Conservation (phyloP, 805 yeast species). For the Kazachstania viticola region DNA sequence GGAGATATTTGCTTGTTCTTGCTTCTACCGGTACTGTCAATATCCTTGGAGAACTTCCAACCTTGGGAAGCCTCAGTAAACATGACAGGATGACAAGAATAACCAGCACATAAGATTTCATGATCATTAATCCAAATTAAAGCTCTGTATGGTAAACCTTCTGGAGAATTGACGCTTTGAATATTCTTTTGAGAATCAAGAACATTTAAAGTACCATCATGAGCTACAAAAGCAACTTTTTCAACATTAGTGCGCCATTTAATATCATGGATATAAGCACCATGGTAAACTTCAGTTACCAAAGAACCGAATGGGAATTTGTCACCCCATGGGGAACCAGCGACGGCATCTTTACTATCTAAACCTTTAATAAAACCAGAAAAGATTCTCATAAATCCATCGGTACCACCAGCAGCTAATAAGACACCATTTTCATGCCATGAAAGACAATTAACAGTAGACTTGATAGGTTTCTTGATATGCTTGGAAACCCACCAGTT, state of each 20-base stretch:
- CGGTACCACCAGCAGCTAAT: slow-evolving; percentile 84
- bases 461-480: slow-evolving; percentile 85
- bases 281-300: slow-evolving; percentile 34
- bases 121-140: slow-evolving; percentile 56
- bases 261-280: slow-evolving; percentile 89
- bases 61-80: slow-evolving; percentile 67
- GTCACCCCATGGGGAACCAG: slow-evolving; percentile 81
- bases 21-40: slow-evolving; percentile 36
- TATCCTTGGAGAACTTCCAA: slow-evolving; percentile 41
- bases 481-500: slow-evolving; percentile 99
- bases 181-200: slow-evolving; percentile 42
- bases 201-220: slow-evolving; percentile 74
- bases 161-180: slow-evolving; percentile 19
- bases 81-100: slow-evolving; percentile 80
- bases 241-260: slow-evolving; percentile 73
- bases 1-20: slow-evolving; percentile 1
- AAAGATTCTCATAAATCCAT: slow-evolving; percentile 83
- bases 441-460: slow-evolving; percentile 69
- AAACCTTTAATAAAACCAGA: slow-evolving; percentile 82
- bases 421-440: slow-evolving; percentile 94
- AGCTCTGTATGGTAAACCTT: slow-evolving; percentile 67
- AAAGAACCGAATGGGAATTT: slow-evolving; percentile 89
- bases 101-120: slow-evolving; percentile 79
- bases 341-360: slow-evolving; percentile 45
- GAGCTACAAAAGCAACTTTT: slow-evolving; percentile 69